Conservation (phyloP, 129 eudicot genomes). For the Silybum marianum region DNA sequence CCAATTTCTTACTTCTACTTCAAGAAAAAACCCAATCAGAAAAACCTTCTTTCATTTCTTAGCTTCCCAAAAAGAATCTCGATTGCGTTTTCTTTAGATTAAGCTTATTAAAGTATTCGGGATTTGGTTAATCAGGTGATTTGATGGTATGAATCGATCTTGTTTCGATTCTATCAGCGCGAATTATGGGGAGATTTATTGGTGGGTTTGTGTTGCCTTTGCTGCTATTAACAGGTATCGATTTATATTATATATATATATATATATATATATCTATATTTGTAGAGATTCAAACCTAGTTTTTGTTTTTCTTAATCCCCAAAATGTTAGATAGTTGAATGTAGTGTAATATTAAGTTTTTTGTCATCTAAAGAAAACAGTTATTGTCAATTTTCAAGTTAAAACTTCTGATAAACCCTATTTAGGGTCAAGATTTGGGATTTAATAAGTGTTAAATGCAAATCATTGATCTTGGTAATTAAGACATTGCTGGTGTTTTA, state of each 20-base stretch:
- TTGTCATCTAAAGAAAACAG: background rate
- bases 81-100: conserved; percentile 24
- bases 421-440: background rate
- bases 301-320: background rate
- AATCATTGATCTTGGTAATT: background rate
- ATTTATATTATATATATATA: background rate
- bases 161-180: background rate
- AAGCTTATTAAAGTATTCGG: background rate
- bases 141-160: conserved; percentile 41
- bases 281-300: background rate
- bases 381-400: background rate
- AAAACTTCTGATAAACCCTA: background rate
- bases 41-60: background rate
- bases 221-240: conserved; percentile 79
- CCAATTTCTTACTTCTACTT: background rate
- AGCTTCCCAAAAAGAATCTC: background rate
- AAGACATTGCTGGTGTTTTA: background rate
- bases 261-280: background rate
- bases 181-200: conserved; percentile 61
- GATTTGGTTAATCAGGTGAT: conserved; percentile 18
- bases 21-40: conserved; percentile 17
- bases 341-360: background rate
- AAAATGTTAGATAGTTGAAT: conserved; percentile 4
- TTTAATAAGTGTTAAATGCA: background rate
- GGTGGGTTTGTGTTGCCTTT: conserved; percentile 76